Base-by-base conservation (phyloP, 176 grass and related monocot genomes). In the barley (Hordeum vulgare) region DNA sequence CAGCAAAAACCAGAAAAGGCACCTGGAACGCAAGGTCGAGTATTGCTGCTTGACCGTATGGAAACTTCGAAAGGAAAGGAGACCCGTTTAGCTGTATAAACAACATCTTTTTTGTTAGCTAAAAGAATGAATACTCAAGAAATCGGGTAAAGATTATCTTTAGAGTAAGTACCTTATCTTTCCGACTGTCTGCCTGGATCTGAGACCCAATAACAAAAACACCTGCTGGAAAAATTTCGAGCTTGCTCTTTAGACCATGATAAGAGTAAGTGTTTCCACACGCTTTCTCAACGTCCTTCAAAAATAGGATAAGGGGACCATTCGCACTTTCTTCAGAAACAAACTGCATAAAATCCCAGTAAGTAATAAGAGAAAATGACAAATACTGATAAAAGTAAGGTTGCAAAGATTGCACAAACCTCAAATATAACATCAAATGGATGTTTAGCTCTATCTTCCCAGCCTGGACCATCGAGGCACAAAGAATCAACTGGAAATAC, bases 21-120 rank as follows among this genome's bases (percentile, higher is more conserved):
- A 95, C 96, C 93, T 93, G 89, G 77, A 98, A 89, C 63, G 90
- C 89, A 83, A 98, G 83, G 83, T 98, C 96, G 28, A 98, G 74
- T 80, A 98, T 71, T 77, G 82, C 86, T 73, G 92, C 81, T 88
- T 98, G 93, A 86, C 85, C 91, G 80, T 90, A 95, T 3, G 86
- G 86, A 81, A 98, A 98, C 80, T 98, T 98, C 75, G 92, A 89
- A 78, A 98, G 88, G 73, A 94, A 94, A 82, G 94, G 90, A 81
- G 90, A 92, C 33, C 88, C 89, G 27, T 95, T 90, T 7, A 89
- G 90, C 96, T 98, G 90, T 74, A 91, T 33, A 37, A 83, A 80
- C 41, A 69, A 72, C 14, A 56, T 60, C 85, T 63, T 41, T 15
- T 80, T 69, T 71, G 71, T 91, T 81, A 80, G 44, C 70, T 79